A percentile compares a stretch with the other conserved stretches of the same genome.
Evolutionary conservation across 371 early-diverging fungal genomes (phyloP).

Genomic region (Rhizopus delemar): DNA sequence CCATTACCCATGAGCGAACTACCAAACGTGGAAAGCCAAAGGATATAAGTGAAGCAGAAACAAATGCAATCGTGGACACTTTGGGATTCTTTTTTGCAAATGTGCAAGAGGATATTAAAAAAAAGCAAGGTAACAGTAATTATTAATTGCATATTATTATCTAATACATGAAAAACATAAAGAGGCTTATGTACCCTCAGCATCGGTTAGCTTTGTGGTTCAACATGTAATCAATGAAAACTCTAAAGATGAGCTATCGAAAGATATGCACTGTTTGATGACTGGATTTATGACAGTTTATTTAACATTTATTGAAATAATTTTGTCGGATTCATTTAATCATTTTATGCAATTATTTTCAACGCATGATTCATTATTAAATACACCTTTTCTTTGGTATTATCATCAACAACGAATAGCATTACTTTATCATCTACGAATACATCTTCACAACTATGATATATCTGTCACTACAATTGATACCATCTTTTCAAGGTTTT

Average conservation of each 20-base stretch:
- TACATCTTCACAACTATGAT: neutral
- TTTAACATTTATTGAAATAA: constrained; percentile 39
- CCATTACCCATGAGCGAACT: neutral
- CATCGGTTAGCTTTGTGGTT: constrained; percentile 58
- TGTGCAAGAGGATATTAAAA: constrained; percentile 1
- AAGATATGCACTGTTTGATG: constrained; percentile 38
- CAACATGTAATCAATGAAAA: constrained; percentile 12
- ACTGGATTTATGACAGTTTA: constrained; percentile 52
- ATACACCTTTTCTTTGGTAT: constrained; percentile 15
- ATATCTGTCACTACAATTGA: constrained; percentile 27
- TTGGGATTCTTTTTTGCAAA: neutral
- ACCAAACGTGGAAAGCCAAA: neutral
- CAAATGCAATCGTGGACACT: neutral
- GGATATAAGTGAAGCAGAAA: neutral
- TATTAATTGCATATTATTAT: neutral
- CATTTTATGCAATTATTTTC: constrained; percentile 39
- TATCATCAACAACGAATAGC: constrained; percentile 5
- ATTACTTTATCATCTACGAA: neutral
- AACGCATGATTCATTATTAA: constrained; percentile 26
- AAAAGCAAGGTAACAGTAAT: neutral
- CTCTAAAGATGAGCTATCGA: constrained; percentile 9
- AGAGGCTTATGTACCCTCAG: constrained; percentile 76
- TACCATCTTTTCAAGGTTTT: constrained; percentile 51
- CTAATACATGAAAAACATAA: neutral
- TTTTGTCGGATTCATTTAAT: constrained; percentile 31